Percentiles rank a stretch among this genome's conserved stretches.
phyloP scores from a whole-genome alignment of 1,139 yeast species.

The Debaryomycetaceae sp. region DNA sequence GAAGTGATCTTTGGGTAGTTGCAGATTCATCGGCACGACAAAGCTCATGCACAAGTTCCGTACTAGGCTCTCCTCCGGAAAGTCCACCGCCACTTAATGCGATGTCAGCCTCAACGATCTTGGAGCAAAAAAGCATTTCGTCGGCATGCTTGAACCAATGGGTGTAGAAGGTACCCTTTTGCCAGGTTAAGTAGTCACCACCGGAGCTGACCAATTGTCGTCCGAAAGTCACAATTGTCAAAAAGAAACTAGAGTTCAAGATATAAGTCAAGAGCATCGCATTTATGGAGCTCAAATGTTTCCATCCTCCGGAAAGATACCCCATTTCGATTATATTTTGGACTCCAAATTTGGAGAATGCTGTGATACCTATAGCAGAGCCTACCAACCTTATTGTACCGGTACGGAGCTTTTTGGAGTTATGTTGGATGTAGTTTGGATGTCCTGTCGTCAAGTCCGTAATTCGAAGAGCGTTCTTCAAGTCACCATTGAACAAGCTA shows the following conservation, averaged over 20 bases:
- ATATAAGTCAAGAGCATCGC: conserved; percentile 64
- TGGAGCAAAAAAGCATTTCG: conserved; percentile 64
- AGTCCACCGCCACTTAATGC: conserved; percentile 42
- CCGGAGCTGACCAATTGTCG: conserved; percentile 44
- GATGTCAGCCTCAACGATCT: conserved; percentile 64
- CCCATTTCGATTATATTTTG: conserved; percentile 34
- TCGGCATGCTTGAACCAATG: conserved; percentile 67
- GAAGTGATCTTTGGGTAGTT: conserved; percentile 16
- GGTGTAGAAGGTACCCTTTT: conserved; percentile 60
- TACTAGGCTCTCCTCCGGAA: conserved; percentile 33
- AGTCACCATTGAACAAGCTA: conserved; percentile 57
- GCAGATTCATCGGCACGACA: conserved; percentile 29
- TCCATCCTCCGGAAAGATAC: conserved; percentile 33
- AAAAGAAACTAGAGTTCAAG: conserved; percentile 57
- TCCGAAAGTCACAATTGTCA: conserved; percentile 57
- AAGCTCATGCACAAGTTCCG: conserved; percentile 36
- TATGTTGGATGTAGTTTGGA: conserved; percentile 39
- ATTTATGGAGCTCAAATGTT: conserved; percentile 48
- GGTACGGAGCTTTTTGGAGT: conserved; percentile 23
- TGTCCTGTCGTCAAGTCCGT: conserved; percentile 64
- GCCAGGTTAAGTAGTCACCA: conserved; percentile 61
- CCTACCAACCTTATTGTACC: conserved; percentile 30
- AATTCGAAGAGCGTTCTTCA: conserved; percentile 52
- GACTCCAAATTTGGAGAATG: conserved; percentile 38
- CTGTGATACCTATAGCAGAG: conserved; percentile 32